Evolutionary conservation across 352 stramenopile genomes (phyloP), one percentile per base, ranked within the genome.

Genomic region (Aphanomyces cochlioides): DNA sequence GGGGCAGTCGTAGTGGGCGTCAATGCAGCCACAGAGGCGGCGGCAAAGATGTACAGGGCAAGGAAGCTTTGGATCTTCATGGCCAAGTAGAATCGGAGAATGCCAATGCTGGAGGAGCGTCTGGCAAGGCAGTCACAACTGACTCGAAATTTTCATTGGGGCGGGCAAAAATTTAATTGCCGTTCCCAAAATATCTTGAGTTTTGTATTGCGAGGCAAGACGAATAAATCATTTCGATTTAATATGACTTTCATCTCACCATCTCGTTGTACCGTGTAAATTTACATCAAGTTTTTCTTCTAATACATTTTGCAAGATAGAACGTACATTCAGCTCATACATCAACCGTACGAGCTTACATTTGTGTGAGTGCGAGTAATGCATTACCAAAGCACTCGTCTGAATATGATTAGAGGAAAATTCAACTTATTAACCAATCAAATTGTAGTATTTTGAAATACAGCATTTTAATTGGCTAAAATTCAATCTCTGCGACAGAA

Each of bases 51-150:
- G 3, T 61, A 61, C 54, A 39, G 10, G 54, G 54, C 54, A 61
- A 61, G 6, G 21, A 61, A 61, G 19, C 15, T 61, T 28, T 5
- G 17, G 54, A 19, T 21, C 54, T 13, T 58, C 21, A 19, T 58
- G 19, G 50, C 50, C 50, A 58, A 36, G 50, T 19, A 36, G 21
- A 40, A 61, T 61, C 54, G 15, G 17, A 61, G 54, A 61, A 61
- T 61, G 54, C 39, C 12, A 61, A 17, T 28, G 28, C 28, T 28
- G 19, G 17, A 19, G 8, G 17, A 28, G 17, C 37, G 7, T n/a
- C 43, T 10, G 17, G 19, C 7, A n/a, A 10, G 13, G 54, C 17
- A 40, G 36, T 45, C 19, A 37, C 54, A 61, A 41, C 54, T 61
- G 54, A 58, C 50, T 19, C 50, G 17, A 61, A 61, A 61, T 61